Conservation (phyloP, 306 rosid genomes). For the Boehmeria nivea region DNA sequence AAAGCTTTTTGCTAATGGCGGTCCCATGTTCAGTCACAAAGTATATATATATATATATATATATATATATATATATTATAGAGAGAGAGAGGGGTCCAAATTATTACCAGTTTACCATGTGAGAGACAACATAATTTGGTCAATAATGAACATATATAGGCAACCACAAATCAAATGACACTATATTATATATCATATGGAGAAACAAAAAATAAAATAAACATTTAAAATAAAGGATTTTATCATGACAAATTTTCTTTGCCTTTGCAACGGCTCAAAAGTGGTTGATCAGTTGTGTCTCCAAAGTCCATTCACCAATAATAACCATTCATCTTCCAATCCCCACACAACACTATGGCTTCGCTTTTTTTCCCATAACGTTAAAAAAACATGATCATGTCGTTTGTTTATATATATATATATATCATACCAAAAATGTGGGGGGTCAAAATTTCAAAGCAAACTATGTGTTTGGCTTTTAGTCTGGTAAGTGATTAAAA, state of each 20-base stretch:
- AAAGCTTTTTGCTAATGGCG: conserved; percentile 8
- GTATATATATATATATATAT: neutral
- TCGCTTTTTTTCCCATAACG: neutral
- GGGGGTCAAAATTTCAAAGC: neutral
- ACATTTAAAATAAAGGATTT: neutral
- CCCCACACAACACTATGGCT: conserved; percentile 7
- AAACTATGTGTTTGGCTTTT: neutral
- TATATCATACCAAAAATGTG: neutral
- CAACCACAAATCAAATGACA: neutral
- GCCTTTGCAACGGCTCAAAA: conserved; percentile 18
- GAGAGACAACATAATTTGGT: conserved; percentile 4
- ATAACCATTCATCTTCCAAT: conserved; percentile 7
- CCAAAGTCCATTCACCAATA: conserved; percentile 24
- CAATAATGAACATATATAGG: neutral
- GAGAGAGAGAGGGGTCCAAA: neutral
- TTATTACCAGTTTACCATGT: neutral
- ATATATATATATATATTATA: neutral
- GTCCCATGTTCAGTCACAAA: conserved; percentile 9
- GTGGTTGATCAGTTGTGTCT: conserved; percentile 13
- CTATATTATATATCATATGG: neutral
- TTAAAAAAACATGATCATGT: neutral
- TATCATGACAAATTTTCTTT: neutral
- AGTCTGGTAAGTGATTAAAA: neutral
- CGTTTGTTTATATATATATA: neutral
- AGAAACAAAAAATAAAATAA: neutral